Evolutionary conservation across 192 early-diverging fungal genomes (phyloP).

Genomic region (Coemansia sp.): DNA sequence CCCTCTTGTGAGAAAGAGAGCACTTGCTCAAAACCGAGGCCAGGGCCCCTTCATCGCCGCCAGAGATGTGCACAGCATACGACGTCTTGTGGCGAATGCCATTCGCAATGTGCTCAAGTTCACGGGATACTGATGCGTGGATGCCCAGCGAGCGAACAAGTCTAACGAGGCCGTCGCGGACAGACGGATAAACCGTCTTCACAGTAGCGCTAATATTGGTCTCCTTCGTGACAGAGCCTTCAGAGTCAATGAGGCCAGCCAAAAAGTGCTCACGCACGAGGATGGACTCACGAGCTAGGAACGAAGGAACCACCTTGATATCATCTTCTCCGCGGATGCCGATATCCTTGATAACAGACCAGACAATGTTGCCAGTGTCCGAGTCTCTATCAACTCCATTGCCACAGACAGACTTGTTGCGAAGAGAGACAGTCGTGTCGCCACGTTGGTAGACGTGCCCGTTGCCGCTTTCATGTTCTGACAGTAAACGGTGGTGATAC

Average conservation of each 20-base stretch:
- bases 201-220: neutral
- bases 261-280: conserved; percentile 39
- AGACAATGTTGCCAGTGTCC: neutral
- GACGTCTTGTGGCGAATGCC: neutral
- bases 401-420: neutral
- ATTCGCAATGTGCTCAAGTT: neutral
- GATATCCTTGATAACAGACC: conserved; percentile 1
- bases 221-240: neutral
- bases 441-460: neutral
- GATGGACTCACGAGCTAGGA: neutral
- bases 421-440: conserved; percentile 6
- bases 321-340: conserved; percentile 1
- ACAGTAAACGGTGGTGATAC: neutral
- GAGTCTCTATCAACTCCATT: neutral
- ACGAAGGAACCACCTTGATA: conserved; percentile 1
- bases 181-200: neutral
- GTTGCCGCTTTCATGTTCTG: neutral
- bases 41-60: neutral
- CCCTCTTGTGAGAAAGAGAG: neutral
- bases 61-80: conserved; percentile 1
- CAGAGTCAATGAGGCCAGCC: conserved; percentile 32
- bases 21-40: neutral
- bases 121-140: neutral
- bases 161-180: conserved; percentile 3
- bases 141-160: conserved; percentile 20